phyloP scores from a whole-genome alignment of 768 basidiomycete species.

The Cystobasidium ongulense region DNA sequence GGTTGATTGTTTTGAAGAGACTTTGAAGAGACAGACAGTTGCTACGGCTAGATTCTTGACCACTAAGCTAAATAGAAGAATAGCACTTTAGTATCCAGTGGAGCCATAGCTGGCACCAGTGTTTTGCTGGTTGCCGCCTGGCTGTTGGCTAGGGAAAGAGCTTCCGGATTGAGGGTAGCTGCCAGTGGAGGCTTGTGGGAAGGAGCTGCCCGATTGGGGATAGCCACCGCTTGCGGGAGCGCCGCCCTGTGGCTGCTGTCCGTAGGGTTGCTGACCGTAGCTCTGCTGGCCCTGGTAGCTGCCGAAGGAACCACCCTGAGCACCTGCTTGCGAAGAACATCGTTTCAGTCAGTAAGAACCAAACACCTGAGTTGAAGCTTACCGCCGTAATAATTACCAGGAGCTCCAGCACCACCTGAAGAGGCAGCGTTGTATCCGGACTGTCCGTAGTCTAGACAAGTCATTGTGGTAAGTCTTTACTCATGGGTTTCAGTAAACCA shows the following conservation, averaged over 20 bases:
- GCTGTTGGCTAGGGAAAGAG: neutral
- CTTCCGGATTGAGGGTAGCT: neutral
- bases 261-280: conserved; percentile 20
- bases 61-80: too few relatives aligned
- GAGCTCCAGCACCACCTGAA: conserved; percentile 3
- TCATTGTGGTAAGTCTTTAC: neutral
- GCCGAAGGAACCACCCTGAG: conserved; percentile 6
- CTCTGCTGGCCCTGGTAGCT: conserved; percentile 4
- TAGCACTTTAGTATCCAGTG: neutral
- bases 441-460: conserved; percentile 5
- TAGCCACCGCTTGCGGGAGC: neutral
- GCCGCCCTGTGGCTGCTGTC: neutral
- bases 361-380: neutral
- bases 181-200: neutral
- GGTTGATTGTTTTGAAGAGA: neutral
- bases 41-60: too few relatives aligned
- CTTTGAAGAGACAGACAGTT: too few relatives aligned
- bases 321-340: neutral
- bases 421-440: conserved; percentile 10
- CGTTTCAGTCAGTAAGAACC: neutral
- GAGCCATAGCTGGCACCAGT: neutral
- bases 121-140: neutral
- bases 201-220: neutral
- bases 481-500: neutral
- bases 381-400: neutral